Evolutionary conservation across 2,329 filamentous ascomycete genomes (phyloP).

Genomic region (Arthroderma sp.): DNA sequence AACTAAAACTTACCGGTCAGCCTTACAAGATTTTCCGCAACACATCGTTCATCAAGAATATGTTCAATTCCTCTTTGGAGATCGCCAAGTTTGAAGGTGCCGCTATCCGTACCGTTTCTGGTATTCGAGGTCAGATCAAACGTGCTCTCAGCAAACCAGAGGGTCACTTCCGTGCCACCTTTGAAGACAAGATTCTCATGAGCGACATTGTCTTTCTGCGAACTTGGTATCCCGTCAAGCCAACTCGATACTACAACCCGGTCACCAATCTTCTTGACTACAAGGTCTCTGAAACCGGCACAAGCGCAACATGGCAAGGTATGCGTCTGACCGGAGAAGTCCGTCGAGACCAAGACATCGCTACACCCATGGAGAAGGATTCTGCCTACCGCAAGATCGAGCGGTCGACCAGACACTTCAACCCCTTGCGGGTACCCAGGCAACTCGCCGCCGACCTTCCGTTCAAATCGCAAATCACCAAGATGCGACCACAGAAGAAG

Average conservation of each 20-base stretch:
- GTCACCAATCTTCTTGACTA: conserved; percentile 77
- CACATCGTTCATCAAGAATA: conserved; percentile 95
- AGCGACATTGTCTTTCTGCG: conserved; percentile 92
- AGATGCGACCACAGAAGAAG: conserved; percentile 66
- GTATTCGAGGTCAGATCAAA: conserved; percentile 94
- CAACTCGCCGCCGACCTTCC: conserved; percentile 64
- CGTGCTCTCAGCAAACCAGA: conserved; percentile 85
- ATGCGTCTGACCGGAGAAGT: conserved; percentile 95
- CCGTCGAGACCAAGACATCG: conserved; percentile 59
- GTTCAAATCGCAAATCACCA: conserved; percentile 80
- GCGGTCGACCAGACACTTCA: conserved; percentile 58
- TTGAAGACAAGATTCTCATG: conserved; percentile 97
- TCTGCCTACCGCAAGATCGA: conserved; percentile 64
- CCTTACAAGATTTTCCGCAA: conserved; percentile 99
- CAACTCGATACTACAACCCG: conserved; percentile 92
- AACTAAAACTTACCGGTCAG: conserved; percentile 86
- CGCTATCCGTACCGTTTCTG: conserved; percentile 88
- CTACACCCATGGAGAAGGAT: conserved; percentile 71
- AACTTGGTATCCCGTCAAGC: conserved; percentile 93
- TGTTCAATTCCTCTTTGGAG: conserved; percentile 88
- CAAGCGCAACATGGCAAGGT: conserved; percentile 54
- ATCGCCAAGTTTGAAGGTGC: conserved; percentile 98
- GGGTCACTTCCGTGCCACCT: conserved; percentile 90
- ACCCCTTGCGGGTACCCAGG: conserved; percentile 43
- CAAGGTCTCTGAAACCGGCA: conserved; percentile 22